Evolutionary conservation across 331 rosid species (phyloP).

Genomic region (Ulmus americana): DNA sequence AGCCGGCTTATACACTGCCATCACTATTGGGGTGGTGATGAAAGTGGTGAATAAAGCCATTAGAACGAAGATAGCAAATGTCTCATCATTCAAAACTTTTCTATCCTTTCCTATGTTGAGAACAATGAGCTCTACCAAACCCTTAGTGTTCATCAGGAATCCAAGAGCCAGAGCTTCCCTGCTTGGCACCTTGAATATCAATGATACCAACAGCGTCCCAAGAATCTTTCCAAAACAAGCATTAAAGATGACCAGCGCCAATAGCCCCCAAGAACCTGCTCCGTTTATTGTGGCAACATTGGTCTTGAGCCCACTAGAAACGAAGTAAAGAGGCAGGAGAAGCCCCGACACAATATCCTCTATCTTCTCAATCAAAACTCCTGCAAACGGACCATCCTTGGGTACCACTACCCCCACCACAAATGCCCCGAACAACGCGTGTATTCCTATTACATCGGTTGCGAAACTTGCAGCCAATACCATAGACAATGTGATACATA

Average conservation of each 20-base stretch:
- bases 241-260: conserved; percentile 55
- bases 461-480: conserved; percentile 75
- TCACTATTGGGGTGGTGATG: conserved; percentile 72
- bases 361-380: conserved; percentile 67
- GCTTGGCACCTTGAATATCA: conserved; percentile 45
- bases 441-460: conserved; percentile 83
- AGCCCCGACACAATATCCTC: conserved; percentile 91
- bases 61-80: conserved; percentile 80
- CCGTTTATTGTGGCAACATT: conserved; percentile 70
- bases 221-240: conserved; percentile 82
- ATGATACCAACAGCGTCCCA: conserved; percentile 54
- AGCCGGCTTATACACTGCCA: conserved; percentile 52
- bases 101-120: conserved; percentile 88
- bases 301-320: conserved; percentile 87
- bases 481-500: conserved; percentile 57
- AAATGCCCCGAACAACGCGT: conserved; percentile 90
- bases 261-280: conserved; percentile 75
- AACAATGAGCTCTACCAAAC: conserved; percentile 83
- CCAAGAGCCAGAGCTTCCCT: conserved; percentile 66
- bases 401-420: conserved; percentile 69
- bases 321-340: conserved; percentile 71
- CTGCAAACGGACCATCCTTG: conserved; percentile 63
- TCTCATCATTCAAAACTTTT: conserved; percentile 87
- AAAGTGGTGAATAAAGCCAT: conserved; percentile 89
- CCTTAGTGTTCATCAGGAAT: conserved; percentile 79